Evolutionary conservation across 306 rosid species (phyloP).

Genomic region (Cercis canadensis): DNA sequence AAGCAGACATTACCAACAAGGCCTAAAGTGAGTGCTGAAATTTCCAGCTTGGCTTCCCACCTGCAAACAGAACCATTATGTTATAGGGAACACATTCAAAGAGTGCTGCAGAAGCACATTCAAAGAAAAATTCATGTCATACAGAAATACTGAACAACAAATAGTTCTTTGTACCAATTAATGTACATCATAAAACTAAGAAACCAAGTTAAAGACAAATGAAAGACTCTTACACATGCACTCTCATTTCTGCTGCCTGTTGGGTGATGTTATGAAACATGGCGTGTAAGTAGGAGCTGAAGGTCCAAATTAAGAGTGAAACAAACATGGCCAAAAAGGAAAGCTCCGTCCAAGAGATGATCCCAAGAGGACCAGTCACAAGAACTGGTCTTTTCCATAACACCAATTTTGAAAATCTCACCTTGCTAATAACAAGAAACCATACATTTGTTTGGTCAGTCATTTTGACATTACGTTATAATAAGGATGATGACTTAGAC

Average conservation of each 20-base stretch:
- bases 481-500: background rate
- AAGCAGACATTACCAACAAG: slow-evolving; percentile 57
- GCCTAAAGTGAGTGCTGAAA: slow-evolving; percentile 49
- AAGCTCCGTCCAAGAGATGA: slow-evolving; percentile 53
- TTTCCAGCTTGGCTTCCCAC: slow-evolving; percentile 63
- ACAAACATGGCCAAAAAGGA: slow-evolving; percentile 49
- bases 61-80: slow-evolving; percentile 36
- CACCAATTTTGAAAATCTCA: slow-evolving; percentile 27
- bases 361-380: slow-evolving; percentile 62
- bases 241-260: slow-evolving; percentile 42
- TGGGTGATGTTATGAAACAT: slow-evolving; percentile 43
- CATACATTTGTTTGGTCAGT: slow-evolving; percentile 4
- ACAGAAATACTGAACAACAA: too few species aligned
- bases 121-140: too few species aligned
- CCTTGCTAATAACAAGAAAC: slow-evolving; percentile 38
- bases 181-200: too few species aligned
- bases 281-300: slow-evolving; percentile 46
- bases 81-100: too few species aligned
- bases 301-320: slow-evolving; percentile 59
- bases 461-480: too few species aligned
- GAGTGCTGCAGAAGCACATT: too few species aligned
- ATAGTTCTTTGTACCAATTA: too few species aligned
- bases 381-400: slow-evolving; percentile 55
- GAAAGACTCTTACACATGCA: slow-evolving; percentile 42
- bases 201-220: too few species aligned